Base-by-base conservation (phyloP, 1,139 yeast species). In the Candida neerlandica region DNA sequence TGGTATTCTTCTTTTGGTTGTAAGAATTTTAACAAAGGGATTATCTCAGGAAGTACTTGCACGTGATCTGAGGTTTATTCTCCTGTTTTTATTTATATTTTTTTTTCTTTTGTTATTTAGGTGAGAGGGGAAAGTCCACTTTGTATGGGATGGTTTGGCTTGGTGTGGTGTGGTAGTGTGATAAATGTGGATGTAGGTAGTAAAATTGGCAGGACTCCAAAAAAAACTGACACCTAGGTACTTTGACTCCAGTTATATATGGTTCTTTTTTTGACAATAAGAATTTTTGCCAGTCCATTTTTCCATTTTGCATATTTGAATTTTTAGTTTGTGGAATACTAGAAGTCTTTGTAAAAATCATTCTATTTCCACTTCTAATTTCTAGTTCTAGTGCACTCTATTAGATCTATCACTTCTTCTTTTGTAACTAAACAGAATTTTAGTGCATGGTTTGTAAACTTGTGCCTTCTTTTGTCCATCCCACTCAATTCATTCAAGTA, bases 221-320 rank as follows among this genome's bases (percentile, higher is more conserved):
- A 33, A 33, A 33, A 33, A 33, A 33, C 19, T 23, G 27, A 16
- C 19, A 33, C 16, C 16, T 27, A 37, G 41, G 41, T n/a, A 37
- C 29, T 37, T 37, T 37, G 21, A 37, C 29, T 21, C 41, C 12
- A 37, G 16, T 37, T 37, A 19, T 37, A 37, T 37, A 37, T 37
- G 21, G 12, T n/a, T 21, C 15, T 35, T 14, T 35, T 15, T 5
- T 9, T 9, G 19, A 35, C 40, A 35, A 34, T 34, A 34, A 18
- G 21, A 16, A 7, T 26, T 18, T n/a, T 23, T 23, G 9, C 38
- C 21, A 9, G 18, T 34, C 9, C 9, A 7, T 34, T 34, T 34
- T 34, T 34, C 11, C 12, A 18, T 19, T 35, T 35, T 35, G 27
- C 27, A 23, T 10, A 4, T 18, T 35, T 18, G 16, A 10, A 14